Conservation (phyloP, 2,329 filamentous ascomycete species). For the Fusarium decemcellulare region DNA sequence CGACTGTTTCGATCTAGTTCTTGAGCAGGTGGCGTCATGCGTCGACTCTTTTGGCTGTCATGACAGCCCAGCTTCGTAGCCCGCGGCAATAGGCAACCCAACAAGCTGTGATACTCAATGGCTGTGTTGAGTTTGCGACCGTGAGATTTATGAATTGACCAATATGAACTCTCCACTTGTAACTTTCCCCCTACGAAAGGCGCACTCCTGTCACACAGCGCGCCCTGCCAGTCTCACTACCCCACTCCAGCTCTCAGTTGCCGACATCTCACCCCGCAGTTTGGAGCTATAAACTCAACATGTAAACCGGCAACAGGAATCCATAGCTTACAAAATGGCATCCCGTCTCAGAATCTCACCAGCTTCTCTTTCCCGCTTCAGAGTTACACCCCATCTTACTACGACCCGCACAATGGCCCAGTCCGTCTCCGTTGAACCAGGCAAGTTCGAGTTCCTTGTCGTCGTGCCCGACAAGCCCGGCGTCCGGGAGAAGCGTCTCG, state of each 20-base stretch:
- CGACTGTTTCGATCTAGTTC: too few relatives aligned
- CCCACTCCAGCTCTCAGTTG: slow-evolving; percentile 15
- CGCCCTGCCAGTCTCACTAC: slow-evolving; percentile 29
- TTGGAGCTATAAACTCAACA: neutral
- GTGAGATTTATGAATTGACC: too few relatives aligned
- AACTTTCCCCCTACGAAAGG: slow-evolving; percentile 16
- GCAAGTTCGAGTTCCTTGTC: slow-evolving; percentile 76
- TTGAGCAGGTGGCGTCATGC: too few relatives aligned
- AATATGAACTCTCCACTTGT: neutral
- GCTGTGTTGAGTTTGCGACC: too few relatives aligned
- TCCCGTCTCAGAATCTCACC: slow-evolving; percentile 29
- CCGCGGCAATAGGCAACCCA: neutral
- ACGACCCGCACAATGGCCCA: slow-evolving; percentile 47
- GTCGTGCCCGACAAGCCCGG: slow-evolving; percentile 77
- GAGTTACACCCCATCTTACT: slow-evolving; percentile 8
- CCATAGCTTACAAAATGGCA: slow-evolving; percentile 16
- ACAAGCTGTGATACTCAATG: neutral
- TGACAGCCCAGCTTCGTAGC: too few relatives aligned
- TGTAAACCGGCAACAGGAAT: slow-evolving; percentile 8
- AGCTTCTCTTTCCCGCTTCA: slow-evolving; percentile 15
- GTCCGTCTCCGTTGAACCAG: slow-evolving; percentile 41
- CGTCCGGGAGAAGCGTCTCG: slow-evolving; percentile 71
- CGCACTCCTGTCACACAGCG: slow-evolving; percentile 18
- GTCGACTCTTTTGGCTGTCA: too few relatives aligned
- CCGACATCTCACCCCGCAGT: slow-evolving; percentile 26